phyloP scores from a whole-genome alignment of 2,329 filamentous ascomycete species.

The Botrytis paeoniae region DNA sequence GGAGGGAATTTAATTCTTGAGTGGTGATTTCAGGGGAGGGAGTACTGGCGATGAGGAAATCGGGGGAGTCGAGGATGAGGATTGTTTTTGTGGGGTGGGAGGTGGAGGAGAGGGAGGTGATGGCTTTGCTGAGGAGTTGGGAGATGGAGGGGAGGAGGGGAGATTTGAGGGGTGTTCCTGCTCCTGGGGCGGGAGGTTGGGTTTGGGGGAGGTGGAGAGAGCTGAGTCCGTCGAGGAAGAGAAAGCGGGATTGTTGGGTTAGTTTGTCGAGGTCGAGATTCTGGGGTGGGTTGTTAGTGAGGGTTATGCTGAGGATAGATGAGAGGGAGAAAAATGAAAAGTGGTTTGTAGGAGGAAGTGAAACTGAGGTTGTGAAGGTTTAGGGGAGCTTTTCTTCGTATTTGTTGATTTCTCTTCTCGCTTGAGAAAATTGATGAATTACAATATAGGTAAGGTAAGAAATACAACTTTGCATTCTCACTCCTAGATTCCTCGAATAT shows the following conservation, averaged over 20 bases:
- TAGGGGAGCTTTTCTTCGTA: neutral
- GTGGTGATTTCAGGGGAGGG: neutral
- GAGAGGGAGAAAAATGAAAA: too few relatives aligned
- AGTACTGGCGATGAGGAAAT: neutral
- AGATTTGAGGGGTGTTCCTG: neutral
- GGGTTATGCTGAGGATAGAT: neutral
- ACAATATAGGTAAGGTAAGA: neutral
- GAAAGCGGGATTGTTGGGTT: constrained; percentile 56
- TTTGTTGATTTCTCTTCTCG: neutral
- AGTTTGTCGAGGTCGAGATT: constrained; percentile 68
- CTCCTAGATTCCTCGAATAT: neutral
- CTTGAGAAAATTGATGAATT: neutral
- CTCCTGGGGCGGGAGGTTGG: neutral
- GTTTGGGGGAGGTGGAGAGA: neutral
- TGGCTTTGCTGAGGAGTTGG: neutral
- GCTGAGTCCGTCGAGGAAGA: constrained; percentile 47
- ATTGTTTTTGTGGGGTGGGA: neutral
- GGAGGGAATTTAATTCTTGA: neutral
- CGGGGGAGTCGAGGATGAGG: constrained; percentile 8
- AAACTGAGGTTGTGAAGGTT: neutral
- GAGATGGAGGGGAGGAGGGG: neutral
- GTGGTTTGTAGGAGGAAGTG: too few relatives aligned
- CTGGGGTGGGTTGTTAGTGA: constrained; percentile 39
- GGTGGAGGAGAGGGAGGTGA: neutral
- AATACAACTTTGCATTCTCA: neutral